Evolutionary conservation across 768 basidiomycete genomes (phyloP), one percentile per base, ranked within the genome.

Genomic region (Amanita muscaria): DNA sequence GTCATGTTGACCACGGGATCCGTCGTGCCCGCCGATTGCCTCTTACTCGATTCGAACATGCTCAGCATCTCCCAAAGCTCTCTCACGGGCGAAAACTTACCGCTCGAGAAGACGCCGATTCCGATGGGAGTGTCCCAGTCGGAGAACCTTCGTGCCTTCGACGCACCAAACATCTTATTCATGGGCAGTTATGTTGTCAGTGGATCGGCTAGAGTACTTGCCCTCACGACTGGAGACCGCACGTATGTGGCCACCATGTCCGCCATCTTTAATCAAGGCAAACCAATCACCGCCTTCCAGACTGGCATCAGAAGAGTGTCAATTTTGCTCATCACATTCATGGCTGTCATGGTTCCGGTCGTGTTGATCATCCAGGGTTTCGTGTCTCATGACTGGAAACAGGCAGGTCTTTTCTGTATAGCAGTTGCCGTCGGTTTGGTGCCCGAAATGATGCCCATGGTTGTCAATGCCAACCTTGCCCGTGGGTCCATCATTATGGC

Each of bases 401-500:
- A 23, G 4, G 40, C 40, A 9, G 40, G 40, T 66, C 3, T 69
- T 64, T 48, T 66, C 55, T 32, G 25, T 4, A 68, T 70, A 18
- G 68, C 66, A 4, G 51, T 57, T 12, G 67, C 63, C 21, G 63
- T 69, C 27, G 56, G 65, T 31, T 65, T 69, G 38, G 66, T 68
- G 22, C 67, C 68, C 2, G 68, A 68, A 55, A 64, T 66, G 3
- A 60, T 69, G 25, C 62, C 69, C 42, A 72, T 69, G 9, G 68
- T 74, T 27, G 60, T 80, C 52, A 73, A 76, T 2, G 65, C 80
- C 33, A 81, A 79, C 10, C 66, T 81, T 59, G 75, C 79, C 5
- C 67, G 74, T 19, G 77, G 77, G 0, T 74, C 75, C 2, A 63
- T 68, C 40, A 69, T 71, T 42, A 75, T 80, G 57, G 76, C 76